Conservation (phyloP, 1,139 yeast genomes). For the Saccharomyces pastorianus region DNA sequence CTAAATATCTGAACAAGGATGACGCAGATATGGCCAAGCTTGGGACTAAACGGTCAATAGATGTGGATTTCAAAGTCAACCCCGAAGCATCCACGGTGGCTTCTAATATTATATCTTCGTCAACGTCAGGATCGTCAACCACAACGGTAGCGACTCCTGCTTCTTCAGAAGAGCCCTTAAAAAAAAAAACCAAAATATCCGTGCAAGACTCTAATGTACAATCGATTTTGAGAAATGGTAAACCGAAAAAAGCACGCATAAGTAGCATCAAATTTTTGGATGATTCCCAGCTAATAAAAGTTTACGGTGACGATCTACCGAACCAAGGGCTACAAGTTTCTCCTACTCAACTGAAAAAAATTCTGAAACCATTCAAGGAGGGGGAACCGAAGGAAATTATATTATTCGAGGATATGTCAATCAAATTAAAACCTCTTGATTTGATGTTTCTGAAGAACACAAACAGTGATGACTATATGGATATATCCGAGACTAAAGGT, state of each 20-base stretch:
- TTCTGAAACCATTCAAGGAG: conserved; percentile 29
- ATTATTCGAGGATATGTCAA: conserved; percentile 10
- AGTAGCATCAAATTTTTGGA: conserved; percentile 21
- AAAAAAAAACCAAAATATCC: background rate
- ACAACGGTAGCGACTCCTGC: conserved; percentile 3
- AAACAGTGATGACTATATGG: conserved; percentile 14
- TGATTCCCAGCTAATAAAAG: conserved; percentile 23
- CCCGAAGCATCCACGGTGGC: background rate
- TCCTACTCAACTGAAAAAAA: conserved; percentile 26
- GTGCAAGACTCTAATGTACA: conserved; percentile 6
- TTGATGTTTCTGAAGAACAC: conserved; percentile 6
- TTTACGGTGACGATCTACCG: conserved; percentile 31
- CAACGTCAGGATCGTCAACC: background rate
- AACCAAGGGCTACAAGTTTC: conserved; percentile 24
- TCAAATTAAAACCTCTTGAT: conserved; percentile 2
- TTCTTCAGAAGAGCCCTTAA: conserved; percentile 5
- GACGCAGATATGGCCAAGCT: conserved; percentile 12
- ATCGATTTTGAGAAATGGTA: conserved; percentile 19
- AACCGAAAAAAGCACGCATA: conserved; percentile 6
- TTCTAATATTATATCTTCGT: background rate
- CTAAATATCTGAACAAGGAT: conserved; percentile 28
- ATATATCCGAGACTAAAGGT: conserved; percentile 25
- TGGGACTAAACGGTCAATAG: conserved; percentile 14
- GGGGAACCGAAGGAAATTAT: conserved; percentile 30
- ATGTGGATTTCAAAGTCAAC: conserved; percentile 2